A percentile compares a stretch with the other conserved stretches of the same genome.
These are phyloP conservation scores for Selaginella moellendorffii DNA, from an alignment of 75 land plant species.

Conservation along the genomic window DNA sequence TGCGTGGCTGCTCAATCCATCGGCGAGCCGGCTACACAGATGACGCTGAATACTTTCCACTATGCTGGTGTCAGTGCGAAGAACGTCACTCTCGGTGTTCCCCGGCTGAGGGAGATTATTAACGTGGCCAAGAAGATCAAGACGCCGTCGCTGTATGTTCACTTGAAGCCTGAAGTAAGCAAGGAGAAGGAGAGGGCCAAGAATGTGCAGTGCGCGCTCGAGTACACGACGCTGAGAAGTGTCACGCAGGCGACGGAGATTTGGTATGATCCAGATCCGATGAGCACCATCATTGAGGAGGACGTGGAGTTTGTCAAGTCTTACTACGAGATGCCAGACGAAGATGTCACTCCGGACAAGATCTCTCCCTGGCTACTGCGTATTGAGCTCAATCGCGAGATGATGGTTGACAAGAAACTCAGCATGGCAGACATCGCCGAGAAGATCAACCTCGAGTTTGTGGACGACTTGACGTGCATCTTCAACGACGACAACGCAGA, in stretches of 20 bases:
- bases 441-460: conserved; percentile 93
- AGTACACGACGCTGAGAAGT: conserved; percentile 83
- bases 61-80: conserved; percentile 99
- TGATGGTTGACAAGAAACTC: conserved; percentile 98
- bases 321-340: conserved; percentile 96
- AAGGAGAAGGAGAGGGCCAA: conserved; percentile 84
- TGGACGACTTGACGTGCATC: conserved; percentile 90
- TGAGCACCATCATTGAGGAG: conserved; percentile 90
- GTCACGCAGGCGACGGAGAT: conserved; percentile 96
- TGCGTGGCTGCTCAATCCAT: conserved; percentile 99
- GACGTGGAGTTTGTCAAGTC: conserved; percentile 89
- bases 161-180: conserved; percentile 64
- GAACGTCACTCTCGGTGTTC: conserved; percentile 95
- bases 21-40: conserved; percentile 98
- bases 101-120: conserved; percentile 81
- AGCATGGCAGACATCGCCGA: conserved; percentile 98
- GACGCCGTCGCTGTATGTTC: conserved; percentile 87
- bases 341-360: conserved; percentile 82
- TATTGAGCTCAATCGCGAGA: conserved; percentile 89
- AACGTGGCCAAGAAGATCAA: conserved; percentile 97
- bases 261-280: conserved; percentile 97
- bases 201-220: conserved; percentile 92
- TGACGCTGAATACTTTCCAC: conserved; percentile 95
- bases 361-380: conserved; percentile 97
- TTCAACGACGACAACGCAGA: conserved; percentile 99